Percentiles rank a stretch among this genome's conserved stretches.
Evolutionary conservation across 306 rosid species (phyloP).

Genomic region (Sphenostylis stenocarpa): DNA sequence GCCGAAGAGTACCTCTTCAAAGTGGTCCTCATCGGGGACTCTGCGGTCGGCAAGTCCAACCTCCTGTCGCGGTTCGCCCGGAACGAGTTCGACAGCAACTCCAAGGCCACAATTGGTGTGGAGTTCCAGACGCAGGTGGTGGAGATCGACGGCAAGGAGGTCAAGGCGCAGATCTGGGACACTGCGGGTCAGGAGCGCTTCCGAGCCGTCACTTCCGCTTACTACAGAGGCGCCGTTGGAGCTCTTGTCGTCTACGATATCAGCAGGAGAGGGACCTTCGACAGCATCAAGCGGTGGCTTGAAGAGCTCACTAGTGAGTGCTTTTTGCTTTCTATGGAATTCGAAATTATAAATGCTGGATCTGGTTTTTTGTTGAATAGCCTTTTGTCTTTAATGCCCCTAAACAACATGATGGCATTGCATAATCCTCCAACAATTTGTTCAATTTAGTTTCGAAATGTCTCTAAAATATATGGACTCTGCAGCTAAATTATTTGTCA

Average conservation of each 20-base stretch:
- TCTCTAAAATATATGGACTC: too few species aligned
- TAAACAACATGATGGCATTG: too few species aligned
- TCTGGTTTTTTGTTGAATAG: background rate
- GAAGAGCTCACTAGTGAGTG: conserved; percentile 70
- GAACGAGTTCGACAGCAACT: conserved; percentile 75
- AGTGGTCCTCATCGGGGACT: conserved; percentile 84
- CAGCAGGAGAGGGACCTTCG: conserved; percentile 59
- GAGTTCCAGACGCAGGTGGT: conserved; percentile 85
- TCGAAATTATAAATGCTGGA: background rate
- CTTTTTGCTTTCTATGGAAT: background rate
- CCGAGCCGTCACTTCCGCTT: conserved; percentile 93
- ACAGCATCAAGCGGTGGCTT: conserved; percentile 79
- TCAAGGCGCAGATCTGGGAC: conserved; percentile 99
- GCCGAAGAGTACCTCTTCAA: conserved; percentile 85
- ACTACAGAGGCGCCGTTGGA: conserved; percentile 92
- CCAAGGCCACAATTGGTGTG: conserved; percentile 89
- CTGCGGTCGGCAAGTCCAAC: conserved; percentile 94
- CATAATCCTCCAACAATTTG: too few species aligned
- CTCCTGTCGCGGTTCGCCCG: conserved; percentile 75
- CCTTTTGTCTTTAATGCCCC: too few species aligned
- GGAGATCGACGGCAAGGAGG: conserved; percentile 79
- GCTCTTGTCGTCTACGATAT: conserved; percentile 85
- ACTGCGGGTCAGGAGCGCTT: conserved; percentile 94
- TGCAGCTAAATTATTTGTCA: too few species aligned
- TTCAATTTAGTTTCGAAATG: too few species aligned